Evolutionary conservation across 768 basidiomycete genomes (phyloP).

Genomic region (Trametes cinnabarina): DNA sequence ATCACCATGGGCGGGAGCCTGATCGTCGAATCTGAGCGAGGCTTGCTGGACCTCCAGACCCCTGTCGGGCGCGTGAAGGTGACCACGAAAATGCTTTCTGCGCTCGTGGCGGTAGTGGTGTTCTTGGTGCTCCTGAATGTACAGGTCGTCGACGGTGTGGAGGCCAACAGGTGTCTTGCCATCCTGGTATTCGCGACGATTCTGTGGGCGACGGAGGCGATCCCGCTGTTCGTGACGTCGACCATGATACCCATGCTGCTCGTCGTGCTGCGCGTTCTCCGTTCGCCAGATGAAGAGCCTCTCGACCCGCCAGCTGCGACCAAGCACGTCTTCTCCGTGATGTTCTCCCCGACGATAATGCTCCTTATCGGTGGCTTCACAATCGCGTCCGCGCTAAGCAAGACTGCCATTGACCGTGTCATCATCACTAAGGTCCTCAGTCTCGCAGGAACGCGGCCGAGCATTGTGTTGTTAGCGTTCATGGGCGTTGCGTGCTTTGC

Average conservation of each 20-base stretch:
- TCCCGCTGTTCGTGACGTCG: slow-evolving; percentile 97
- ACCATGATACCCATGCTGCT: slow-evolving; percentile 84
- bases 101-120: slow-evolving; percentile 53
- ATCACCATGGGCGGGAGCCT: slow-evolving; percentile 30
- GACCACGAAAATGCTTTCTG: slow-evolving; percentile 59
- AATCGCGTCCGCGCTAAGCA: slow-evolving; percentile 92
- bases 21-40: slow-evolving; percentile 44
- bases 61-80: slow-evolving; percentile 66
- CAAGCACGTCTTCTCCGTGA: slow-evolving; percentile 88
- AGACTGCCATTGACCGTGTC: slow-evolving; percentile 91
- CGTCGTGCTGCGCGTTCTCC: slow-evolving; percentile 79
- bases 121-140: slow-evolving; percentile 64
- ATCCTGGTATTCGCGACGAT: slow-evolving; percentile 88
- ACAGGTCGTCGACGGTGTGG: slow-evolving; percentile 53
- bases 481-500: slow-evolving; percentile 98
- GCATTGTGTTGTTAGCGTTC: slow-evolving; percentile 84
- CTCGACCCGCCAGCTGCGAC: slow-evolving; percentile 71
- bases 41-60: slow-evolving; percentile 48
- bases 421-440: slow-evolving; percentile 88
- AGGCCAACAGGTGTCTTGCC: slow-evolving; percentile 89
- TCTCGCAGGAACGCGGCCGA: slow-evolving; percentile 85
- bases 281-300: slow-evolving; percentile 50
- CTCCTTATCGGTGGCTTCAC: slow-evolving; percentile 97
- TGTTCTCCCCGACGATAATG: slow-evolving; percentile 99
- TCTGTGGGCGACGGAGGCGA: slow-evolving; percentile 97